phyloP scores from a whole-genome alignment of 352 stramenopile genomes.

The Salisapilia sapeloensis region DNA sequence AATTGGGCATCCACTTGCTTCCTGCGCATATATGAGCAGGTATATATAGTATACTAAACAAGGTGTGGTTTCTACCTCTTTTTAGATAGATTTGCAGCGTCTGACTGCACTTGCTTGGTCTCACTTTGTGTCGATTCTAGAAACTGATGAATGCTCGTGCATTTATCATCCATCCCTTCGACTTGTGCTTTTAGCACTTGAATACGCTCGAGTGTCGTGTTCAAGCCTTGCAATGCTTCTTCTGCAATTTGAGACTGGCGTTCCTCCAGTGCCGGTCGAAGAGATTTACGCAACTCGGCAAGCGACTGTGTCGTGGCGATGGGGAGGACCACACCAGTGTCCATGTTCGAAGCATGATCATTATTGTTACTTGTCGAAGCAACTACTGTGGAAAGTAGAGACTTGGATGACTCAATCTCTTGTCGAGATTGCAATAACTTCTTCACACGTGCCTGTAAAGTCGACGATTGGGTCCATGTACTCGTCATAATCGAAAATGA shows the following conservation, averaged over 20 bases:
- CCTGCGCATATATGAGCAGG: slow-evolving; percentile 7
- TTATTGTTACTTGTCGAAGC: no score
- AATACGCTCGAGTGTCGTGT: slow-evolving; percentile 20
- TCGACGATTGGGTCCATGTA: slow-evolving; percentile 4
- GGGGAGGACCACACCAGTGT: no score
- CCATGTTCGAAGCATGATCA: no score
- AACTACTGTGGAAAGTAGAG: slow-evolving; percentile 34
- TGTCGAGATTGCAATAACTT: slow-evolving; percentile 41
- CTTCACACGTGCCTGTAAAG: slow-evolving; percentile 34
- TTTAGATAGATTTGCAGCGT: slow-evolving; percentile 17
- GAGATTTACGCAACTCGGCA: slow-evolving; percentile 17
- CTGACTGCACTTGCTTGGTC: slow-evolving; percentile 43
- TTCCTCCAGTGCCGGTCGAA: slow-evolving; percentile 25
- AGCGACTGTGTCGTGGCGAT: slow-evolving; percentile 11
- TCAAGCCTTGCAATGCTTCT: slow-evolving; percentile 17
- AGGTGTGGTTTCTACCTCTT: slow-evolving; percentile 16
- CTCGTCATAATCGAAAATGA: neutral
- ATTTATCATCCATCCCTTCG: slow-evolving; percentile 25
- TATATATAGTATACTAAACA: slow-evolving; percentile 3
- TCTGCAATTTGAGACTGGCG: slow-evolving; percentile 36
- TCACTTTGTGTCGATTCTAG: slow-evolving; percentile 41
- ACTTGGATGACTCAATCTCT: slow-evolving; percentile 43
- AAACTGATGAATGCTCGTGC: slow-evolving; percentile 24
- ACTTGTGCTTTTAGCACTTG: slow-evolving; percentile 15
- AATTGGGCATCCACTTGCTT: slow-evolving; percentile 23